Evolutionary conservation across 495 filamentous ascomycete genomes (phyloP).

Genomic region (Neurospora tetrasperma): DNA sequence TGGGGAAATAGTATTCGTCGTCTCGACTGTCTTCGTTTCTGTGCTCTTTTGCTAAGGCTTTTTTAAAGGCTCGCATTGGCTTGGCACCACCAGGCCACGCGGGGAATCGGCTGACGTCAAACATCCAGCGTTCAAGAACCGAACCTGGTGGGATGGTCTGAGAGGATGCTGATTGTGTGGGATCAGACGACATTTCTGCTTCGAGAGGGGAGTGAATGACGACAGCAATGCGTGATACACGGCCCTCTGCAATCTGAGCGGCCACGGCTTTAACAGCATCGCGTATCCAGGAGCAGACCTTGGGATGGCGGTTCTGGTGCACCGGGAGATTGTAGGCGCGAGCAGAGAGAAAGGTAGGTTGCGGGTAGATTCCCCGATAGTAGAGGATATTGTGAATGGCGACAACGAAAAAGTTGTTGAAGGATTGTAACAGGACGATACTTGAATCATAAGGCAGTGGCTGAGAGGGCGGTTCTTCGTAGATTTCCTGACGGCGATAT

Average conservation of each 20-base stretch:
- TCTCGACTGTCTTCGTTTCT: constrained; percentile 5
- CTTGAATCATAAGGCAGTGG: background rate
- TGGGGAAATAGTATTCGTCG: background rate
- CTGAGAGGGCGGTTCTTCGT: background rate
- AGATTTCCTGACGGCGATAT: constrained; percentile 27
- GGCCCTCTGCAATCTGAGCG: constrained; percentile 48
- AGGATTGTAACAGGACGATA: constrained; percentile 23
- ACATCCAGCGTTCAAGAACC: constrained; percentile 73
- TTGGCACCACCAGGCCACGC: constrained; percentile 32
- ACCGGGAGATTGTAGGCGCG: constrained; percentile 84
- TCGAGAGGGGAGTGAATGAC: constrained; percentile 54
- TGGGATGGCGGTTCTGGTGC: constrained; percentile 79
- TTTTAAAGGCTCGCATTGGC: constrained; percentile 19
- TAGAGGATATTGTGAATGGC: constrained; percentile 91
- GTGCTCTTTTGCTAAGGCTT: background rate
- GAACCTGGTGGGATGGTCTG: constrained; percentile 15
- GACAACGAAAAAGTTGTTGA: constrained; percentile 73
- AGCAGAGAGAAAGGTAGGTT: constrained; percentile 65
- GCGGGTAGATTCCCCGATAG: constrained; percentile 74
- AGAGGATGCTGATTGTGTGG: background rate
- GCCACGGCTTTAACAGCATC: constrained; percentile 71
- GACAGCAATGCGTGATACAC: constrained; percentile 61
- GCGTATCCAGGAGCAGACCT: constrained; percentile 83
- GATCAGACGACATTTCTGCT: background rate
- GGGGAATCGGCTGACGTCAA: constrained; percentile 72